A percentile compares a stretch with the other conserved stretches of the same genome.
Evolutionary conservation across 2,329 filamentous ascomycete species (phyloP).

Genomic region (Aureobasidium vineae): DNA sequence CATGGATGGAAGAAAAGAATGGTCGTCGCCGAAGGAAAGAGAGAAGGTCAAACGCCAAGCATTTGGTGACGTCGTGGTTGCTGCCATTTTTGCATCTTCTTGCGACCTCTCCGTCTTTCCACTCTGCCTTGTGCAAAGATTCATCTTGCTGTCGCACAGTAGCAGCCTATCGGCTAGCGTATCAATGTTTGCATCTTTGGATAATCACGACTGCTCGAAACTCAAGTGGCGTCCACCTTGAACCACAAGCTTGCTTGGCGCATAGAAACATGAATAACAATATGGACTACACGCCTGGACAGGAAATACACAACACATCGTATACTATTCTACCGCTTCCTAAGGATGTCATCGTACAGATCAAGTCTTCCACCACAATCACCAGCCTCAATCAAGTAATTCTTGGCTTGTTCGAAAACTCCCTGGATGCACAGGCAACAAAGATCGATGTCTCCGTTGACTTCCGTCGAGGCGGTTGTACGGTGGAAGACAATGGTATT

Average conservation of each 20-base stretch:
- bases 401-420: slow-evolving; percentile 73
- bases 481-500: slow-evolving; percentile 77
- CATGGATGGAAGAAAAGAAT: background rate
- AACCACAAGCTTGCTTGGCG: background rate
- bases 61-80: slow-evolving; percentile 7
- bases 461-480: slow-evolving; percentile 71
- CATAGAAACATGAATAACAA: background rate
- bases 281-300: background rate
- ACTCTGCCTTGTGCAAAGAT: background rate
- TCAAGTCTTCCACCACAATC: slow-evolving; percentile 81
- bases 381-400: slow-evolving; percentile 70
- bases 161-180: background rate
- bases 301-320: background rate
- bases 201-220: slow-evolving; percentile 1
- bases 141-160: background rate
- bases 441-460: slow-evolving; percentile 71
- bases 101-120: background rate
- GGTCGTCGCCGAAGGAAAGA: background rate
- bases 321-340: slow-evolving; percentile 55
- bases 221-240: slow-evolving; percentile 22
- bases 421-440: slow-evolving; percentile 73
- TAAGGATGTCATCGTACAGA: slow-evolving; percentile 67
- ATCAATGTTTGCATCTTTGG: slow-evolving; percentile 7
- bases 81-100: background rate
- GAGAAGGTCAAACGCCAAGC: background rate